Conservation (phyloP, 352 stramenopile species). For the Lagenidium sp. region DNA sequence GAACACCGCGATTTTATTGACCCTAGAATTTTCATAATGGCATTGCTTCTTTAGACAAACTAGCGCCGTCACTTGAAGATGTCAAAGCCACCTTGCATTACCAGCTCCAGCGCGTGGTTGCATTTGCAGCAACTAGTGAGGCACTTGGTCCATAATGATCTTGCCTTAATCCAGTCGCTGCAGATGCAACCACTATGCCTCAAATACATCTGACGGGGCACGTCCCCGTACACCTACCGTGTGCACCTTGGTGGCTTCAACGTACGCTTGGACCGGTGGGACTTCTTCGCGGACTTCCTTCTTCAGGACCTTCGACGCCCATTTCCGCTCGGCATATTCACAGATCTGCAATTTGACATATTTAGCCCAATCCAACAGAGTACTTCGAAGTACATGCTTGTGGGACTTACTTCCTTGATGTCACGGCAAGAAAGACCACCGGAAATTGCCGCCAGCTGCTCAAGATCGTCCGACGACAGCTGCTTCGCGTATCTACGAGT, state of each 20-base stretch:
- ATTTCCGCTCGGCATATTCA: conserved; percentile 90
- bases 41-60: no score
- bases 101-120: no score
- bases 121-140: no score
- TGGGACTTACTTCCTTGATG: conserved; percentile 84
- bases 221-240: conserved; percentile 37
- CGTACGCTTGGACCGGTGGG: conserved; percentile 56
- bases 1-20: no score
- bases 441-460: conserved; percentile 67
- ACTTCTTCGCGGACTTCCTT: conserved; percentile 72
- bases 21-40: no score
- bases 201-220: conserved; percentile 30
- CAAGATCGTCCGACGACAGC: conserved; percentile 60
- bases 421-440: conserved; percentile 88
- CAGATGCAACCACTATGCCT: conserved; percentile 4
- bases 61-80: no score
- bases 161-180: no score
- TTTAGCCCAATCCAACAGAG: no score
- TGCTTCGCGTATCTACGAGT: conserved; percentile 83
- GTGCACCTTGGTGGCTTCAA: conserved; percentile 69
- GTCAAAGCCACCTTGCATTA: no score
- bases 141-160: no score
- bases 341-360: conserved; percentile 51
- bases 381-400: neutral
- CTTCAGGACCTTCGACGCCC: conserved; percentile 86